Evolutionary conservation across 2,329 filamentous ascomycete species (phyloP).

Genomic region (Colletotrichum agaves): DNA sequence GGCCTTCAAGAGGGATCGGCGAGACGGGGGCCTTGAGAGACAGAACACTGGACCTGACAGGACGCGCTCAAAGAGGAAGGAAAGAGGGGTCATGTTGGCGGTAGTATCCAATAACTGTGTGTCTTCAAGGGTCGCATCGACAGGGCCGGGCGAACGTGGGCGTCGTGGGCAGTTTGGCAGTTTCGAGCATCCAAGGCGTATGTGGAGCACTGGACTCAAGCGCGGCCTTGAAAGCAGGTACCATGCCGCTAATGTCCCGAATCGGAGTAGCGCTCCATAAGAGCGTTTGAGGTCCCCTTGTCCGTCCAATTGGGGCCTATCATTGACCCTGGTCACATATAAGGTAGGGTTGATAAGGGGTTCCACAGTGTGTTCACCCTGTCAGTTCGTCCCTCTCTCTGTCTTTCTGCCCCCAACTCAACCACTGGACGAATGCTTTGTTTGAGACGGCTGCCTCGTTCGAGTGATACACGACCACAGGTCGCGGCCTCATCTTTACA

Average conservation of each 20-base stretch:
- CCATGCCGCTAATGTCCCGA: background rate
- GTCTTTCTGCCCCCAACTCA: conserved; percentile 2
- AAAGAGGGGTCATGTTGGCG: conserved; percentile 18
- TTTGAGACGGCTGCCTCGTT: conserved; percentile 21
- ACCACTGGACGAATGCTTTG: conserved; percentile 13
- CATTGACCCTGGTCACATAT: conserved; percentile 24
- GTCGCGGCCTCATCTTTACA: conserved; percentile 30
- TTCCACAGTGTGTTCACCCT: background rate
- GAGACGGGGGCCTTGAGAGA: background rate
- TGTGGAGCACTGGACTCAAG: conserved; percentile 30
- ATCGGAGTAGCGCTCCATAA: conserved; percentile 23
- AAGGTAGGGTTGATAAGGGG: conserved; percentile 14
- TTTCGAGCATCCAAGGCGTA: conserved; percentile 27
- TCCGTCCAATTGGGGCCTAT: background rate
- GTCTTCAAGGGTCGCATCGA: conserved; percentile 1
- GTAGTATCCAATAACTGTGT: conserved; percentile 18
- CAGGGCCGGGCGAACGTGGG: conserved; percentile 3
- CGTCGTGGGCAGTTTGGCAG: conserved; percentile 28
- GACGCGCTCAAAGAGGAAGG: conserved; percentile 7
- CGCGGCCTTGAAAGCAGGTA: conserved; percentile 33
- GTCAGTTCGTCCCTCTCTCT: background rate
- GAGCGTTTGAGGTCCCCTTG: conserved; percentile 35
- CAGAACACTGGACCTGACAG: conserved; percentile 21
- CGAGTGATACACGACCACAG: conserved; percentile 24
- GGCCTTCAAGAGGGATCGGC: conserved; percentile 35